Percentiles rank a stretch among this genome's conserved stretches.
These are phyloP conservation scores for Alternaria panax DNA, from an alignment of 2,329 filamentous ascomycete species.

Conservation along the genomic window DNA sequence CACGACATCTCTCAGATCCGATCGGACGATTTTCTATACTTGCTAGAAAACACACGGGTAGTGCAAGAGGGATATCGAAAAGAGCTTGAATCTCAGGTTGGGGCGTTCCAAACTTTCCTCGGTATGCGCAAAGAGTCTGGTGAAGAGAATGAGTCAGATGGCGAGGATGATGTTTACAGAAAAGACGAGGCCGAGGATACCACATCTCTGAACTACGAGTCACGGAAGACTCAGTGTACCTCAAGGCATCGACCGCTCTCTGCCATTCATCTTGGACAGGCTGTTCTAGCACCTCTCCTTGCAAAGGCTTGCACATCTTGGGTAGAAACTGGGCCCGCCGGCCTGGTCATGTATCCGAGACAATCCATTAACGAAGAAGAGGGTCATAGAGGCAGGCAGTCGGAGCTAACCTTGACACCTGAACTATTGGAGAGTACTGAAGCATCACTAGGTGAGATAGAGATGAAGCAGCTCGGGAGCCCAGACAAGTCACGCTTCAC, in stretches of 20 bases:
- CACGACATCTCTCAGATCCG: conserved; percentile 83
- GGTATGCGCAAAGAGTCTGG: conserved; percentile 15
- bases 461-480: not conserved
- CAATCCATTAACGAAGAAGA: conserved; percentile 8
- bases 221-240: conserved; percentile 14
- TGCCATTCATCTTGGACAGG: conserved; percentile 26
- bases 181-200: conserved; percentile 26
- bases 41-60: conserved; percentile 74
- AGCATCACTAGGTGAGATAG: not conserved
- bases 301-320: conserved; percentile 5
- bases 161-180: conserved; percentile 12
- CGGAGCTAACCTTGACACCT: not conserved
- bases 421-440: not conserved
- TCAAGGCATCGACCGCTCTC: conserved; percentile 27
- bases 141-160: not conserved
- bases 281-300: conserved; percentile 25
- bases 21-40: conserved; percentile 77
- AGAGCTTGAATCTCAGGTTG: conserved; percentile 58
- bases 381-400: not conserved
- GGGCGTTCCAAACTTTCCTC: conserved; percentile 55
- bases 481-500: conserved; percentile 3
- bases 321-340: not conserved
- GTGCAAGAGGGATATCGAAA: conserved; percentile 72
- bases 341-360: not conserved
- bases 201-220: conserved; percentile 25